Conservation (phyloP, 768 basidiomycete genomes). For the Pleurotus salmoneostramineus region DNA sequence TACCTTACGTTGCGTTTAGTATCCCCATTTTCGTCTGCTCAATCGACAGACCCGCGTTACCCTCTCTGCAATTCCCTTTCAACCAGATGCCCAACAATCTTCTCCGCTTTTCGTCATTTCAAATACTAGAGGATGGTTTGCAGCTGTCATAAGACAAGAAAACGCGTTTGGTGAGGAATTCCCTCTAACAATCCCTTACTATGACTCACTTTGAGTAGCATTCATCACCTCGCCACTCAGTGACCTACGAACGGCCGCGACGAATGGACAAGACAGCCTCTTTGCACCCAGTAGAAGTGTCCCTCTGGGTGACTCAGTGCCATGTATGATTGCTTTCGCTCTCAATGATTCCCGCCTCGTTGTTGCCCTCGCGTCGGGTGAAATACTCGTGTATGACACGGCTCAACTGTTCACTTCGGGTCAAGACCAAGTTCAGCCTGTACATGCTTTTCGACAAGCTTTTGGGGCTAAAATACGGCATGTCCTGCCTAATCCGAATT, state of each 20-base stretch:
- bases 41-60: constrained; percentile 64
- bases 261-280: constrained; percentile 34
- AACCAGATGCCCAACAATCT: constrained; percentile 34
- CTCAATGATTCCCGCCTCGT: constrained; percentile 56
- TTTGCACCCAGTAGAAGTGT: constrained; percentile 54
- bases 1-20: constrained; percentile 25
- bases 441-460: constrained; percentile 40
- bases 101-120: constrained; percentile 56
- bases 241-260: constrained; percentile 54
- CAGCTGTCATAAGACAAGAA: constrained; percentile 43
- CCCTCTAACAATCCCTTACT: not conserved
- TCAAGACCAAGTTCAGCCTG: constrained; percentile 36
- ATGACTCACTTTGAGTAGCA: constrained; percentile 29
- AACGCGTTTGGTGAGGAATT: constrained; percentile 32
- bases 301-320: constrained; percentile 37
- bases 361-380: constrained; percentile 55
- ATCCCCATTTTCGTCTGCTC: constrained; percentile 42
- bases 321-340: constrained; percentile 54
- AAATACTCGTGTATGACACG: constrained; percentile 58
- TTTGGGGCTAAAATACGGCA: constrained; percentile 44
- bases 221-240: constrained; percentile 58
- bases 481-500: constrained; percentile 62
- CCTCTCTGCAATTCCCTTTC: constrained; percentile 50
- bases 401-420: constrained; percentile 45
- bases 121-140: constrained; percentile 68